A percentile compares a stretch with the other conserved stretches of the same genome.
Conservation (phyloP, 805 yeast genomes). For the Candida vaughaniae region DNA sequence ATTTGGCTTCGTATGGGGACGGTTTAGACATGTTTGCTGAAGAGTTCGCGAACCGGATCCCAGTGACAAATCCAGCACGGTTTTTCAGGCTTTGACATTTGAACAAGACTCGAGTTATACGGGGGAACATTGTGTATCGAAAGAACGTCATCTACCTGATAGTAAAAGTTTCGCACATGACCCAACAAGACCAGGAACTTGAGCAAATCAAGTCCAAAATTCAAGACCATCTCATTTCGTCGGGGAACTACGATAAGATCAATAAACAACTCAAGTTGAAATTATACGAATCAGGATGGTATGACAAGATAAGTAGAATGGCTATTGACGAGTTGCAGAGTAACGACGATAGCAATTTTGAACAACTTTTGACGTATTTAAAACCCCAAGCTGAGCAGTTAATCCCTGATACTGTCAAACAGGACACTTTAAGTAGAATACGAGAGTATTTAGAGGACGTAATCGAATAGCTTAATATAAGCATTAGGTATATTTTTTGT, state of each 20-base stretch:
- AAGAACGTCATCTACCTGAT: too few relatives aligned
- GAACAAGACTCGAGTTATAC: too few relatives aligned
- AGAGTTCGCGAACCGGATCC: slow-evolving; percentile 1
- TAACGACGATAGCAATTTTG: slow-evolving; percentile 43
- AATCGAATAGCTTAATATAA: slow-evolving; percentile 27
- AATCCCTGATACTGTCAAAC: slow-evolving; percentile 67
- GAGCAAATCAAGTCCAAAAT: slow-evolving; percentile 57
- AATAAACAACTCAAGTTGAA: slow-evolving; percentile 60
- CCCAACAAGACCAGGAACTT: slow-evolving; percentile 33
- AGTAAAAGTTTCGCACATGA: too few relatives aligned
- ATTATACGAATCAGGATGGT: slow-evolving; percentile 82
- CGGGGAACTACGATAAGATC: slow-evolving; percentile 81
- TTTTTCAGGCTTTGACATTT: too few relatives aligned
- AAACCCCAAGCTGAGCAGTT: slow-evolving; percentile 67
- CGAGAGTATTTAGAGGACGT: slow-evolving; percentile 54
- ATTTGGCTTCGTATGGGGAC: slow-evolving; percentile 36
- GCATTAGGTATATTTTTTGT: too few relatives aligned
- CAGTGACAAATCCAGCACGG: too few relatives aligned
- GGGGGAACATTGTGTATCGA: too few relatives aligned
- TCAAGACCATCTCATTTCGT: slow-evolving; percentile 65
- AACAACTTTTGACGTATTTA: slow-evolving; percentile 48
- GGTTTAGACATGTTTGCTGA: slow-evolving; percentile 17
- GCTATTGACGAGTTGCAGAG: slow-evolving; percentile 48
- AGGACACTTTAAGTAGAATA: slow-evolving; percentile 58
- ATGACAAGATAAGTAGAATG: slow-evolving; percentile 63